Evolutionary conservation across 495 filamentous ascomycete genomes (phyloP).

Genomic region (Podospora fimiseda): DNA sequence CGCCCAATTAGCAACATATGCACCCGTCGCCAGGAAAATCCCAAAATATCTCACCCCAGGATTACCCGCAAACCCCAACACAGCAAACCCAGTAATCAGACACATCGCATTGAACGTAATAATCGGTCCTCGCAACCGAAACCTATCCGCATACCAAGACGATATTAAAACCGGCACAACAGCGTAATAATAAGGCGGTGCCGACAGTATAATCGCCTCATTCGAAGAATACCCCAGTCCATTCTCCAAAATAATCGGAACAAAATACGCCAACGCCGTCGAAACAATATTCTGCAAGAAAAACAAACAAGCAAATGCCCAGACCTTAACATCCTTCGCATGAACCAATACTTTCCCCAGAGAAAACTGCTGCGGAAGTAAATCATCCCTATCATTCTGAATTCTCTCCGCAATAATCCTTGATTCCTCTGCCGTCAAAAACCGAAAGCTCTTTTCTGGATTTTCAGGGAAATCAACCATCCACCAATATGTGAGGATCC

Average conservation of each 20-base stretch:
- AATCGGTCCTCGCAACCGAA: conserved; percentile 57
- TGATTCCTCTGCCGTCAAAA: conserved; percentile 55
- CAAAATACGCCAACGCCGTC: conserved; percentile 60
- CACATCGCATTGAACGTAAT: conserved; percentile 69
- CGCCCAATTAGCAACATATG: conserved; percentile 76
- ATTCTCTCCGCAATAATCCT: conserved; percentile 53
- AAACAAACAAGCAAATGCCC: conserved; percentile 65
- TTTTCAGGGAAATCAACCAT: conserved; percentile 77
- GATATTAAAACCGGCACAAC: conserved; percentile 64
- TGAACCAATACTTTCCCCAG: conserved; percentile 53
- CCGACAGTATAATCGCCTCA: conserved; percentile 62
- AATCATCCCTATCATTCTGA: conserved; percentile 59
- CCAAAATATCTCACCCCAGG: conserved; percentile 67
- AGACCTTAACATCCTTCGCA: conserved; percentile 63
- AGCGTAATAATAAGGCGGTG: conserved; percentile 73
- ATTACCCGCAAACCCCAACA: conserved; percentile 65
- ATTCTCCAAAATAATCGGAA: conserved; percentile 64
- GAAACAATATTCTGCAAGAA: conserved; percentile 70
- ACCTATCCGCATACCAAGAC: conserved; percentile 61
- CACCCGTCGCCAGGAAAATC: conserved; percentile 68
- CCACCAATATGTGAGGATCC: conserved; percentile 67
- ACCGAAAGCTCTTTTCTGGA: conserved; percentile 53
- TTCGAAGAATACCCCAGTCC: conserved; percentile 67
- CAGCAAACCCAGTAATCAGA: conserved; percentile 65
- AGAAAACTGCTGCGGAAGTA: conserved; percentile 54